These are phyloP conservation scores for Nannochloropsis gaditana DNA, from an alignment of 108 stramenopile species.

Conservation along the genomic window DNA sequence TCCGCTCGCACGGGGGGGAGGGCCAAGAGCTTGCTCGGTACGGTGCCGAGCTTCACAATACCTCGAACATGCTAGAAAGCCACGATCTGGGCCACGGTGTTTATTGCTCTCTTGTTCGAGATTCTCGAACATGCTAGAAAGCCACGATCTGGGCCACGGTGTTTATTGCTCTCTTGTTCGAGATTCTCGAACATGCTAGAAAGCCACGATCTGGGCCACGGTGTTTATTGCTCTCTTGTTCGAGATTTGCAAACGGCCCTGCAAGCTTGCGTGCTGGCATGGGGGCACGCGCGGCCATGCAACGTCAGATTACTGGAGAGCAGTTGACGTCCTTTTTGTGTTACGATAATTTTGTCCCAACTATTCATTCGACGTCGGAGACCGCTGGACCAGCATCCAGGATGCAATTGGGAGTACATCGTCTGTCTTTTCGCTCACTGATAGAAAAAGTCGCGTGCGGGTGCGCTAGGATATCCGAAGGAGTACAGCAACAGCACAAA, in stretches of 20 bases:
- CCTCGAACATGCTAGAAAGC: slow-evolving; percentile 16
- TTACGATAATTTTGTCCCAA: slow-evolving; percentile 35
- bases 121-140: slow-evolving; percentile 18
- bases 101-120: not conserved
- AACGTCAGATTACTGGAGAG: slow-evolving; percentile 26
- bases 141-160: slow-evolving; percentile 21
- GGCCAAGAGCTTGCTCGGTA: slow-evolving; percentile 27
- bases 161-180: not conserved
- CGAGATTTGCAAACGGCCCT: not conserved
- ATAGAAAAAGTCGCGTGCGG: not conserved
- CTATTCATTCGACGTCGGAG: slow-evolving; percentile 37
- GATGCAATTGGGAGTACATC: slow-evolving; percentile 8
- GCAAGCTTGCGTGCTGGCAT: not conserved
- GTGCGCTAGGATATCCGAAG: slow-evolving; percentile 1
- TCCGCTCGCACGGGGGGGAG: slow-evolving; percentile 42
- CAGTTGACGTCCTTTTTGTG: slow-evolving; percentile 41
- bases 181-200: slow-evolving; percentile 21
- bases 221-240: not conserved
- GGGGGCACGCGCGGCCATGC: not conserved
- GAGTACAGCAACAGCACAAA: not conserved
- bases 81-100: slow-evolving; percentile 22
- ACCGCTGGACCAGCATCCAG: slow-evolving; percentile 31
- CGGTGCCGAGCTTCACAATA: not conserved
- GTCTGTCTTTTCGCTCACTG: not conserved
- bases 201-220: slow-evolving; percentile 20